Evolutionary conservation across 306 rosid species (phyloP).

Genomic region (Casuarina glauca): DNA sequence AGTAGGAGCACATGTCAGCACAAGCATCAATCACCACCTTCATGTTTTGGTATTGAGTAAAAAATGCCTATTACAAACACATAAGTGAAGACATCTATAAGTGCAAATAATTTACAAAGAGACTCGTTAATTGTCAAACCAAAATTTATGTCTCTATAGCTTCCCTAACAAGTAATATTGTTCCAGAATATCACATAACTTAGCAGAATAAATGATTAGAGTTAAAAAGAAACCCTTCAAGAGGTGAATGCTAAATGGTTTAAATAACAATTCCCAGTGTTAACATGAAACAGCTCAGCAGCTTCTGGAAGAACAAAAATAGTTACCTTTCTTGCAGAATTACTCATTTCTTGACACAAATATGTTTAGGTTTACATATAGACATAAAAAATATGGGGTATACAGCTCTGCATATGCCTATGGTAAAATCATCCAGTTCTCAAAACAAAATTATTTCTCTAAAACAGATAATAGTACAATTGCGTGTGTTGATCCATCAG

Average conservation of each 20-base stretch:
- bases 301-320: neutral
- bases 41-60: neutral
- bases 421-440: neutral
- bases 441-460: constrained; percentile 1
- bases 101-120: neutral
- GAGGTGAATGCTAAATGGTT: too few relatives aligned
- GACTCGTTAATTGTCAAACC: neutral
- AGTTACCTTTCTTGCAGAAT: neutral
- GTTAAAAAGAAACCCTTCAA: too few relatives aligned
- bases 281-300: neutral
- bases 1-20: neutral
- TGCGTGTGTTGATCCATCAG: constrained; percentile 52
- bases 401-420: constrained; percentile 1
- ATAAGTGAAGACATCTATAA: neutral
- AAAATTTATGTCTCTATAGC: neutral
- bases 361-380: neutral
- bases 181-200: neutral
- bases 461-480: constrained; percentile 8
- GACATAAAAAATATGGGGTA: neutral
- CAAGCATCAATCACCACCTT: neutral
- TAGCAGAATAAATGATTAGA: neutral
- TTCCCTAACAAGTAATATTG: too few relatives aligned
- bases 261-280: neutral
- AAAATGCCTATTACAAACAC: neutral
- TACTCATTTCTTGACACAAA: neutral